phyloP scores from a whole-genome alignment of 2,329 filamentous ascomycete genomes.

The Cladosporium sp. region DNA sequence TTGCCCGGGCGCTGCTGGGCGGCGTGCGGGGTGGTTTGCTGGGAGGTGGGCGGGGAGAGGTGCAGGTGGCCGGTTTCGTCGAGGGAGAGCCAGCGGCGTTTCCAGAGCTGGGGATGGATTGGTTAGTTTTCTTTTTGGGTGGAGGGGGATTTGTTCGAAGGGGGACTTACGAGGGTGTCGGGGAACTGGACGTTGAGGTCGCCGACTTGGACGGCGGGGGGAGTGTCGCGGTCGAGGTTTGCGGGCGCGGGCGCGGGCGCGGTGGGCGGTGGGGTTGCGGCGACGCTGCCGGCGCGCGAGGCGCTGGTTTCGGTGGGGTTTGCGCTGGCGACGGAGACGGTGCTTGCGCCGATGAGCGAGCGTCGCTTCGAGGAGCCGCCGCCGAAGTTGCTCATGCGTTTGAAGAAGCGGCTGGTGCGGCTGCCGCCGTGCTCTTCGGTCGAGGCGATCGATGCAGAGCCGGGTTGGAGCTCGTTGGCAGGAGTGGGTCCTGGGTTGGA shows the following conservation, averaged over 20 bases:
- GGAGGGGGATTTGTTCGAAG: not conserved
- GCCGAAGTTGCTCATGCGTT: constrained; percentile 48
- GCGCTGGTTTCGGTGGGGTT: constrained; percentile 12
- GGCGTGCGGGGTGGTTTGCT: constrained; percentile 18
- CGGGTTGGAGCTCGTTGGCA: constrained; percentile 3
- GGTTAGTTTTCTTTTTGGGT: not conserved
- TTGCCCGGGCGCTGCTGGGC: constrained; percentile 33
- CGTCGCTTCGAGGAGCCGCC: constrained; percentile 44
- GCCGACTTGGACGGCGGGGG: constrained; percentile 63
- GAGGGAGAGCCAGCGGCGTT: constrained; percentile 80
- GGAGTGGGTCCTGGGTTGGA: constrained; percentile 12
- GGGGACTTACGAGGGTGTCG: constrained; percentile 63
- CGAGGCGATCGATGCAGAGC: constrained; percentile 18
- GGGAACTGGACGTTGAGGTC: constrained; percentile 97
- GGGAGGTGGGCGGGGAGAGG: constrained; percentile 63
- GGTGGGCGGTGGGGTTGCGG: not conserved
- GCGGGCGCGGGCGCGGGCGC: not conserved
- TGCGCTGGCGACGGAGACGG: not conserved
- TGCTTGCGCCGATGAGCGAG: constrained; percentile 14
- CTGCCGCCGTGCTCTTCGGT: constrained; percentile 27
- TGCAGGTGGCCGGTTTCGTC: constrained; percentile 79
- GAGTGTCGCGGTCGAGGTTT: constrained; percentile 31
- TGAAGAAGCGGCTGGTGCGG: constrained; percentile 57
- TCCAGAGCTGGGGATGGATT: constrained; percentile 64
- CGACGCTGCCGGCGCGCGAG: constrained; percentile 12